These are phyloP conservation scores for Colletotrichum sp. DNA, from an alignment of 2,329 filamentous ascomycete species.

Conservation along the genomic window DNA sequence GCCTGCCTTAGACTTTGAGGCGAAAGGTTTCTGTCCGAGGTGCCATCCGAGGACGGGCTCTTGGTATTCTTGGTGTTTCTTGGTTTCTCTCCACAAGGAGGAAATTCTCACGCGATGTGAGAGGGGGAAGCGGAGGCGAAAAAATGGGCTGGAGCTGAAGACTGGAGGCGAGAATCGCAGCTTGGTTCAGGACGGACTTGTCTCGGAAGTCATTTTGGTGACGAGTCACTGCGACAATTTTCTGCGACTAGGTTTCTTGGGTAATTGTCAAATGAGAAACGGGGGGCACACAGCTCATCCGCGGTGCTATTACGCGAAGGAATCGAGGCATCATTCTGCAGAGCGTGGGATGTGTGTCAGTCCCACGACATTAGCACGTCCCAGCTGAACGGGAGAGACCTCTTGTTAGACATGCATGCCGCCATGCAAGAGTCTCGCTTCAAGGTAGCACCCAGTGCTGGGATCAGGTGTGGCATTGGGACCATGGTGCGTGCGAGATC, in stretches of 20 bases:
- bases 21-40: background rate
- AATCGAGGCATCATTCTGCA: background rate
- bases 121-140: background rate
- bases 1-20: background rate
- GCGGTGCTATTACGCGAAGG: constrained; percentile 1
- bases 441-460: background rate
- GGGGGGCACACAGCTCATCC: background rate
- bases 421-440: background rate
- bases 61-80: constrained; percentile 2
- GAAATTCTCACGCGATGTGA: constrained; percentile 2
- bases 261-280: background rate
- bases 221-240: background rate
- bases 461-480: background rate
- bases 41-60: background rate
- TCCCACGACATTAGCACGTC: background rate
- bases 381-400: constrained; percentile 13
- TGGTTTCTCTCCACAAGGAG: constrained; percentile 8
- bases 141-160: background rate
- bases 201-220: background rate
- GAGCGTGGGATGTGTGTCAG: background rate
- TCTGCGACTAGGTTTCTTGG: background rate
- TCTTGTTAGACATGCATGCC: background rate
- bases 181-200: background rate
- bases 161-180: background rate
- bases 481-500: background rate